Base-by-base conservation (phyloP, 2,329 filamentous ascomycete species). In the Karstenula rhodostoma region DNA sequence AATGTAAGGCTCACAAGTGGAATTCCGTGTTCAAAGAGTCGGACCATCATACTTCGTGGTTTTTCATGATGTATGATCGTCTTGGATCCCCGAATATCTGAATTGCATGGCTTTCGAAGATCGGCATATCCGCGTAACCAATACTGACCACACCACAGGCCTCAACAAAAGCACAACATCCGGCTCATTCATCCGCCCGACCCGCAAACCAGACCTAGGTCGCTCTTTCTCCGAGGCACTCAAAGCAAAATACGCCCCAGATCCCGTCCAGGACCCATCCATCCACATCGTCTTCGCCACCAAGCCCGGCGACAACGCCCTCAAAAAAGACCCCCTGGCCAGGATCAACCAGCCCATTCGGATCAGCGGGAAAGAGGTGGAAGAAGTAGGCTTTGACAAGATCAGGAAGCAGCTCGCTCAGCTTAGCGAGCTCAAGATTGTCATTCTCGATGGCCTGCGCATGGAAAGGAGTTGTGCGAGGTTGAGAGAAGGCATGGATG, bases 311-410 rank as follows among this genome's bases (percentile, higher is more conserved):
- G 63, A 63, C 19, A 62, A 64, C 42, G 46, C 44, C 8, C 35
- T 60, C 17, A 70, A 71, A 10, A 65, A 64, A 22, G 60, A 67
- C n/a, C 60, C 65, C 8, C 54, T 68, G 13, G 51, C 61, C 8
- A 67, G 58, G 17, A 49, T 56, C 15, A 70, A 71, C 8, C 82
- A 84, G 52, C 83, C 87, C 51, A 90, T 96, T 63, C 80, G 90
- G 84, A 84, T 96, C 83, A 80, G 91, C 78, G 84, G 85, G 40
- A 98, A 98, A 79, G 86, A 94, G 19, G 94, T 92, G 5, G 91
- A 98, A 79, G 94, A 98, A 79, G 87, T 98, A 35, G 95, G 95
- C 32, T 98, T 98, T 69, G 93, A 96, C 68, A 97, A 97, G 82
- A 92, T 97, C 67, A 87, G 90, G 46, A 86, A 86, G 66, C 88